These are phyloP conservation scores for Nakazawaea sp. DNA, from an alignment of 805 yeast genomes.

Conservation along the genomic window DNA sequence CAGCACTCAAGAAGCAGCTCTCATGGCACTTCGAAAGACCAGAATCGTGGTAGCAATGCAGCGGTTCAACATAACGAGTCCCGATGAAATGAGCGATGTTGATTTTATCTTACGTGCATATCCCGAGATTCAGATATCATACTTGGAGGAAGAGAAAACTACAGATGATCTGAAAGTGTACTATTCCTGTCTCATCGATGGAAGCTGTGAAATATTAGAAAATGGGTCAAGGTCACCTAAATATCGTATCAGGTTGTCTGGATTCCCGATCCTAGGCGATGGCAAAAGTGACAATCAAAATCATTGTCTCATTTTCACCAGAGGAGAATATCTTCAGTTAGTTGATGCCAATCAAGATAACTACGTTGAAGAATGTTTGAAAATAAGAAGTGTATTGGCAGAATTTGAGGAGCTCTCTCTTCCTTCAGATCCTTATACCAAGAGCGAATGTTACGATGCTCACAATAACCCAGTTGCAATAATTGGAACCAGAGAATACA, in stretches of 20 bases:
- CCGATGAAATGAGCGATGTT: conserved; percentile 51
- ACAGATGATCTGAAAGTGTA: conserved; percentile 36
- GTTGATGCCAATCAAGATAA: conserved; percentile 84
- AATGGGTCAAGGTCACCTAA: conserved; percentile 56
- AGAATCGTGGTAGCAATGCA: conserved; percentile 64
- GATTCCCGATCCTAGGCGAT: conserved; percentile 79
- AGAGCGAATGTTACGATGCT: conserved; percentile 19
- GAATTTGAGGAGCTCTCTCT: conserved; percentile 59
- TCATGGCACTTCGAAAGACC: conserved; percentile 56
- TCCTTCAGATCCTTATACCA: conserved; percentile 21
- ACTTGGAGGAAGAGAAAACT: conserved; percentile 46
- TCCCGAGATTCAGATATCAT: conserved; percentile 62
- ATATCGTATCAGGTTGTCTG: conserved; percentile 60
- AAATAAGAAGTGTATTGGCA: conserved; percentile 65
- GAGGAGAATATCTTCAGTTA: conserved; percentile 78
- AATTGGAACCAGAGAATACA: conserved; percentile 78
- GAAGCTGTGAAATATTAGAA: conserved; percentile 53
- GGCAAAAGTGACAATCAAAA: conserved; percentile 85
- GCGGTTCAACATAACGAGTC: conserved; percentile 43
- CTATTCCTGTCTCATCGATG: conserved; percentile 67
- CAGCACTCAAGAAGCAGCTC: conserved; percentile 37
- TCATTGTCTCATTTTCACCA: conserved; percentile 62
- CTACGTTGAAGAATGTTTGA: conserved; percentile 74
- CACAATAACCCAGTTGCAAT: conserved; percentile 63
- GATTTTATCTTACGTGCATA: conserved; percentile 57